Percentiles rank a stretch among this genome's conserved stretches.
phyloP scores from a whole-genome alignment of 352 stramenopile genomes.

The Labyrinthula sp. region DNA sequence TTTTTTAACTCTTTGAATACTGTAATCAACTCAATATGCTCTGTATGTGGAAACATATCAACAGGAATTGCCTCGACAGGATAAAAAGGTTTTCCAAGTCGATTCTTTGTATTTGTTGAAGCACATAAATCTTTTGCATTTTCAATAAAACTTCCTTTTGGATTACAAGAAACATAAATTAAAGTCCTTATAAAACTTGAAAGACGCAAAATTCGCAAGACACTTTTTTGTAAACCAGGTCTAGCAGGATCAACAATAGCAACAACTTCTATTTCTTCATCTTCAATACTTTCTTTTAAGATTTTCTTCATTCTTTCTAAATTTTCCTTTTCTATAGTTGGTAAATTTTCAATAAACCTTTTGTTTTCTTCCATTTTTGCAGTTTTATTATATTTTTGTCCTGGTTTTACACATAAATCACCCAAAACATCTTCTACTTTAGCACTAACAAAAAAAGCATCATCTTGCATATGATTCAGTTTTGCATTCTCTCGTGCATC shows the following conservation, averaged over 20 bases:
- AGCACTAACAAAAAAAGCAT: constrained; percentile 64
- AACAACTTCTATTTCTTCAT: constrained; percentile 63
- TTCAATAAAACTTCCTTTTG: constrained; percentile 70
- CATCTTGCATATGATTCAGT: constrained; percentile 55
- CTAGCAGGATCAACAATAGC: constrained; percentile 88
- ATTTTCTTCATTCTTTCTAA: constrained; percentile 4
- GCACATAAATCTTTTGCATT: constrained; percentile 63
- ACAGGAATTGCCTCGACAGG: constrained; percentile 71
- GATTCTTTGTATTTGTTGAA: constrained; percentile 62
- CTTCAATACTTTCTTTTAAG: constrained; percentile 35
- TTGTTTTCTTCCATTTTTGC: too few species aligned
- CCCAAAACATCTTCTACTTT: constrained; percentile 69
- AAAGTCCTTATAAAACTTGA: constrained; percentile 58
- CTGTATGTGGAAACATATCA: constrained; percentile 94
- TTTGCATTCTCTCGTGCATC: constrained; percentile 59
- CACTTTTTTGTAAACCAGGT: constrained; percentile 71
- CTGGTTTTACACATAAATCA: constrained; percentile 40
- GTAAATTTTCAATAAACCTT: too few species aligned
- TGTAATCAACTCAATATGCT: constrained; percentile 93
- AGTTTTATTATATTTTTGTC: constrained; percentile 6
- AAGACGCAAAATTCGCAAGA: constrained; percentile 54
- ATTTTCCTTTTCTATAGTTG: constrained; percentile 4
- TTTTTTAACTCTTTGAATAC: constrained; percentile 61
- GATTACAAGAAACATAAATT: constrained; percentile 96
- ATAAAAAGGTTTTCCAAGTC: constrained; percentile 65